Conservation (phyloP, 352 stramenopile genomes). For the Globisporangium camurandrum region DNA sequence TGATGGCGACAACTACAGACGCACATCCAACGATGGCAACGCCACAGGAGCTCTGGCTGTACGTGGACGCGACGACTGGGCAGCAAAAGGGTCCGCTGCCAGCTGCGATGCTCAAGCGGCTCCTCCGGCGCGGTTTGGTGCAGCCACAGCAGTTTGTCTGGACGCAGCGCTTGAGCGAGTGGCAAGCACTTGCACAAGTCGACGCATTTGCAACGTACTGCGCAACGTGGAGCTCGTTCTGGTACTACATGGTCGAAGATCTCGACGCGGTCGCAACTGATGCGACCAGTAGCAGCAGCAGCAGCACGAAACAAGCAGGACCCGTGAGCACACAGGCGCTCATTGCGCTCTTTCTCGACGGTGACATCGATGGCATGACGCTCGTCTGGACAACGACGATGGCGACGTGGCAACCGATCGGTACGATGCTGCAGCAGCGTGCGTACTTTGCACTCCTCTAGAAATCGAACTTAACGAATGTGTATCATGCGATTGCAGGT, state of each 20-base stretch:
- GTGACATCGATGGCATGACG: conserved; percentile 64
- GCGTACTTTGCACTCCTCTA: not conserved
- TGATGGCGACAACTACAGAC: too few relatives aligned
- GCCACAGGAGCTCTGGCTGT: conserved; percentile 52
- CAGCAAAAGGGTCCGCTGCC: conserved; percentile 65
- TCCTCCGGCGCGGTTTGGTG: conserved; percentile 57
- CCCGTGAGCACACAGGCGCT: conserved; percentile 51
- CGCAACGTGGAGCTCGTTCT: conserved; percentile 40
- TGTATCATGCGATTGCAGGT: conserved; percentile 18
- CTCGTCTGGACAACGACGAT: conserved; percentile 55
- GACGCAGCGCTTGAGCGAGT: conserved; percentile 55
- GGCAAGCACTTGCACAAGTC: conserved; percentile 31
- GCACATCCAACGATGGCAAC: conserved; percentile 4
- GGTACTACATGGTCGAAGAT: conserved; percentile 46
- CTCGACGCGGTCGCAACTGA: conserved; percentile 10
- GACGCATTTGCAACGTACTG: conserved; percentile 51
- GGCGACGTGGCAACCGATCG: conserved; percentile 45
- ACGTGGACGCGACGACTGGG: conserved; percentile 50
- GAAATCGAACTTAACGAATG: not conserved
- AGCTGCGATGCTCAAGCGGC: conserved; percentile 48
- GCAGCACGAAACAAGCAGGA: conserved; percentile 16
- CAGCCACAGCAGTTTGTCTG: conserved; percentile 61
- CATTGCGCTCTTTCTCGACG: conserved; percentile 49
- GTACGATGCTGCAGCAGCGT: conserved; percentile 9
- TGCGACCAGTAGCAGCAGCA: not conserved